Conservation (phyloP, 495 filamentous ascomycete genomes). For the Neurospora hispaniola region DNA sequence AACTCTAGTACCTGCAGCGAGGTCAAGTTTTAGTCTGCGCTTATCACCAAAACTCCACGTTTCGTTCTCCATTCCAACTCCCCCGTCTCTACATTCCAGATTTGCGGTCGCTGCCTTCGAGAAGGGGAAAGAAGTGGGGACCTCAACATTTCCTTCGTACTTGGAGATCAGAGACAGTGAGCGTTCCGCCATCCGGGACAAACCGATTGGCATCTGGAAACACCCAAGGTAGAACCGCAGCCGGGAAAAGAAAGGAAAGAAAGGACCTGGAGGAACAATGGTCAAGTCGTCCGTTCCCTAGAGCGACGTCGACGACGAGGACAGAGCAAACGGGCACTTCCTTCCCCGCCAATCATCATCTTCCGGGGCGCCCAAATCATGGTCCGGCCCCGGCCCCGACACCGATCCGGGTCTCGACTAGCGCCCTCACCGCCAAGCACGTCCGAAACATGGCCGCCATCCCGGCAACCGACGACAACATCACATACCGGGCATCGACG, state of each 20-base stretch:
- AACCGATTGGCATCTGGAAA: background rate
- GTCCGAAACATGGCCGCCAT: background rate
- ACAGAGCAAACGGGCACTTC: background rate
- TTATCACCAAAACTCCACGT: background rate
- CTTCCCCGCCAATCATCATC: background rate
- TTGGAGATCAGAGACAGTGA: background rate
- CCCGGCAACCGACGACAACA: background rate
- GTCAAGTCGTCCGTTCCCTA: background rate
- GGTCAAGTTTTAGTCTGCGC: background rate
- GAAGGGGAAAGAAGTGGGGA: background rate
- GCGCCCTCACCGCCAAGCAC: background rate
- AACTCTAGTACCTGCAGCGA: background rate
- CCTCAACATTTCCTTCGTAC: background rate
- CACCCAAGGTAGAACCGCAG: background rate
- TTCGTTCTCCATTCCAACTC: background rate
- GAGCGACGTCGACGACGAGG: background rate
- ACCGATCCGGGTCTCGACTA: background rate
- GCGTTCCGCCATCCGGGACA: background rate
- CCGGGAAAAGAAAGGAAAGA: background rate
- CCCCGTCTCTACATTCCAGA: background rate
- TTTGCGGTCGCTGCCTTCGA: background rate
- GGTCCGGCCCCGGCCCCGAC: background rate
- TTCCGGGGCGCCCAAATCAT: background rate
- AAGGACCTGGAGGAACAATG: background rate
- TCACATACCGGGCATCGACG: slow-evolving; percentile 4